Conservation (phyloP, 495 filamentous ascomycete species). For the Eremomyces bilateralis region DNA sequence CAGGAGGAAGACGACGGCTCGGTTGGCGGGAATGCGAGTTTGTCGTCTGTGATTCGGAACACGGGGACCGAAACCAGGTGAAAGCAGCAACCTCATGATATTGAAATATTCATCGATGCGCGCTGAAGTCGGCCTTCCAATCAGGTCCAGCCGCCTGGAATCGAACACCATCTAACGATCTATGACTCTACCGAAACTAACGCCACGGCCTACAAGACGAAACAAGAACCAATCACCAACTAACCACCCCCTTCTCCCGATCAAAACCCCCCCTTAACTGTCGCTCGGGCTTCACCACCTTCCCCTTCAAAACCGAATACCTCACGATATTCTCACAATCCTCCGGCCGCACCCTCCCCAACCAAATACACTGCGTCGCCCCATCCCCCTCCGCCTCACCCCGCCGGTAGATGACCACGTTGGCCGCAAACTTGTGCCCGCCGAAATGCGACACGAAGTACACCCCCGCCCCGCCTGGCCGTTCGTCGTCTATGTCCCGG, state of each 20-base stretch:
- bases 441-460: conserved; percentile 94
- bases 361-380: conserved; percentile 80
- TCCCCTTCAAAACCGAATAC: conserved; percentile 80
- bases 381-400: conserved; percentile 31
- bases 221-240: conserved; percentile 47
- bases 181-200: too few species aligned
- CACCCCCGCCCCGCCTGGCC: conserved; percentile 77
- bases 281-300: conserved; percentile 66
- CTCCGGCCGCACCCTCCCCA: conserved; percentile 70
- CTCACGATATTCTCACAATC: conserved; percentile 86
- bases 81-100: too few species aligned
- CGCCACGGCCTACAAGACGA: too few species aligned
- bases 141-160: too few species aligned
- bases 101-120: too few species aligned
- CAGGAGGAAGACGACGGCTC: too few species aligned
- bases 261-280: conserved; percentile 87
- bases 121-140: too few species aligned
- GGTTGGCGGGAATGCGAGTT: too few species aligned
- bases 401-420: conserved; percentile 72
- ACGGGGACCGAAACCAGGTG: too few species aligned
- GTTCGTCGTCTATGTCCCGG: conserved; percentile 66
- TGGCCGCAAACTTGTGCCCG: conserved; percentile 84
- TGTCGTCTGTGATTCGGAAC: too few species aligned
- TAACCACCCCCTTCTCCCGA: conserved; percentile 51
- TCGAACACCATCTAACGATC: too few species aligned